Evolutionary conservation across 2,329 filamentous ascomycete genomes (phyloP).

Genomic region (Exophiala bonariae): DNA sequence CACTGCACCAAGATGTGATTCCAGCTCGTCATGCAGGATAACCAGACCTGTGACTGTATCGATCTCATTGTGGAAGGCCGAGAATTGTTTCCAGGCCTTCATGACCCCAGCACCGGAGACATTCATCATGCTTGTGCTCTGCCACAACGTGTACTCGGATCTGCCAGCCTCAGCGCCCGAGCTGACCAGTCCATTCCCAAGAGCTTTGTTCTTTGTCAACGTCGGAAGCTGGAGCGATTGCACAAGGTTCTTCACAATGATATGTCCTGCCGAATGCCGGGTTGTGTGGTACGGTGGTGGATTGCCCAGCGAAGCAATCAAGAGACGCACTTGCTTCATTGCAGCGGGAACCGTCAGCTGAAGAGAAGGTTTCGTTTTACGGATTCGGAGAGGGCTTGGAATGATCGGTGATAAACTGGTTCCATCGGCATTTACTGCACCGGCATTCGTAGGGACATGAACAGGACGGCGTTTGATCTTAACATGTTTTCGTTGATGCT

Average conservation of each 20-base stretch:
- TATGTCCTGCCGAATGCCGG: conserved; percentile 85
- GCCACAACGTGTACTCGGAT: conserved; percentile 67
- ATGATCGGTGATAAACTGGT: conserved; percentile 11
- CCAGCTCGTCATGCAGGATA: conserved; percentile 86
- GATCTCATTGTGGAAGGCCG: conserved; percentile 30
- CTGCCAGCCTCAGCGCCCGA: conserved; percentile 41
- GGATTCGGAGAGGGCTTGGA: conserved; percentile 17
- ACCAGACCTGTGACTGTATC: conserved; percentile 57
- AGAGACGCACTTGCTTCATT: conserved; percentile 51
- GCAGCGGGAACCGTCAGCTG: neutral
- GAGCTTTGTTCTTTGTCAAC: conserved; percentile 48
- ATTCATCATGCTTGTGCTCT: conserved; percentile 83
- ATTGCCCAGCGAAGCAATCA: conserved; percentile 88
- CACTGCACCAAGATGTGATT: conserved; percentile 68
- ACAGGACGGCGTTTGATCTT: conserved; percentile 14
- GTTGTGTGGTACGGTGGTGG: conserved; percentile 72
- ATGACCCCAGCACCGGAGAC: conserved; percentile 71
- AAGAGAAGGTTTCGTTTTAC: conserved; percentile 5
- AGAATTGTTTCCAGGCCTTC: conserved; percentile 62
- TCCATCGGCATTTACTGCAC: neutral
- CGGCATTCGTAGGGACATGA: conserved; percentile 8
- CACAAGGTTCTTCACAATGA: conserved; percentile 65
- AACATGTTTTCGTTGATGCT: conserved; percentile 10
- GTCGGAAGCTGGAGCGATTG: conserved; percentile 52
- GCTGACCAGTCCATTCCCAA: conserved; percentile 54